These are phyloP conservation scores for Uronychia setigera DNA, from an alignment of 73 alveolate genomes.

Conservation along the genomic window DNA sequence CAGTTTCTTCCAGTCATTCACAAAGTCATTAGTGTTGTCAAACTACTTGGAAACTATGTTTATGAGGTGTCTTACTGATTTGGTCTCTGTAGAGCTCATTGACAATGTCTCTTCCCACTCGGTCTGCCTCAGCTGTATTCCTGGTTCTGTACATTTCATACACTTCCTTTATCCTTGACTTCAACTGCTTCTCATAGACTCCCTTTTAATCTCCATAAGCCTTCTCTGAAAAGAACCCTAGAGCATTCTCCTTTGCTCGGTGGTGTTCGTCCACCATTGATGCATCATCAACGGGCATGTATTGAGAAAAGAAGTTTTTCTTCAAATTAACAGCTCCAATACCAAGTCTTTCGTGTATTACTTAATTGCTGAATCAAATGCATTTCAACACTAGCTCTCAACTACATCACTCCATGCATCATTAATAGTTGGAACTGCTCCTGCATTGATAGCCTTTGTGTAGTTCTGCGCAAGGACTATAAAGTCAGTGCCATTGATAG, in stretches of 20 bases:
- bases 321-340: background rate
- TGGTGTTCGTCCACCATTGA: background rate
- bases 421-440: conserved; percentile 86
- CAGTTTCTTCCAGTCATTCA: conserved; percentile 55
- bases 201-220: background rate
- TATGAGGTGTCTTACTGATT: background rate
- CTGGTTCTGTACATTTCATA: conserved; percentile 27
- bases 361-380: conserved; percentile 56
- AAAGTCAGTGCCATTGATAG: conserved; percentile 75
- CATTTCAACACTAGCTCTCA: conserved; percentile 73
- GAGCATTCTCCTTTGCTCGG: background rate
- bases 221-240: background rate
- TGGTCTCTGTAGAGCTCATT: conserved; percentile 46
- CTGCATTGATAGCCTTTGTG: conserved; percentile 80
- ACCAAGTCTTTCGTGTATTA: conserved; percentile 61
- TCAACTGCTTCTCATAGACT: background rate
- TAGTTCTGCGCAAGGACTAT: conserved; percentile 72
- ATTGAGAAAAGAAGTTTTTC: background rate
- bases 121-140: conserved; percentile 30
- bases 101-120: conserved; percentile 41
- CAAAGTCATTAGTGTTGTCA: conserved; percentile 12
- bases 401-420: conserved; percentile 91
- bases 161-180: conserved; percentile 20
- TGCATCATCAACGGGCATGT: background rate
- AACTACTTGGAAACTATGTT: conserved; percentile 42